phyloP scores from a whole-genome alignment of 2,329 filamentous ascomycete species.

The Calonectria hongkongensis region DNA sequence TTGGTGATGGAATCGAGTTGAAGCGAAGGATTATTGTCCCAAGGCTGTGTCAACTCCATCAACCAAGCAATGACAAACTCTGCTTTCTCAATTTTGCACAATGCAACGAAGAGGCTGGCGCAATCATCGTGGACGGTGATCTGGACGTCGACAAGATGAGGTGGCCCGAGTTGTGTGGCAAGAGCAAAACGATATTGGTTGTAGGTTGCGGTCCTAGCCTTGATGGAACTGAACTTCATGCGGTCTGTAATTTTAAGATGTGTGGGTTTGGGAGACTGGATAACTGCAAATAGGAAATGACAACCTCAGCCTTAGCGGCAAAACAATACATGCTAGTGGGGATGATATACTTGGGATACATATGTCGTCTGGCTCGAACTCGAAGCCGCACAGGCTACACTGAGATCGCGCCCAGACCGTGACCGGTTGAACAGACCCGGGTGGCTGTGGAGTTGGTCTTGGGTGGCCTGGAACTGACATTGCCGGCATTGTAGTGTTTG shows the following conservation, averaged over 20 bases:
- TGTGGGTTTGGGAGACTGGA: not conserved
- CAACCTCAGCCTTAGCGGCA: not conserved
- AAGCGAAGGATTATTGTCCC: not conserved
- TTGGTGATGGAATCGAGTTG: not conserved
- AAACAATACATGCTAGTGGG: not conserved
- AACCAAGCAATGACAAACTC: not conserved
- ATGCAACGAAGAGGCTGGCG: not conserved
- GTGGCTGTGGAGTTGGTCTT: no score
- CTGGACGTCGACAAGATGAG: not conserved
- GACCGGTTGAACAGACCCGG: no score
- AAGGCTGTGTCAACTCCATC: not conserved
- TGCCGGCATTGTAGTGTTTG: no score
- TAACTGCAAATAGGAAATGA: not conserved
- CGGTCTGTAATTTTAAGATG: not conserved
- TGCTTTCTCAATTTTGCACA: not conserved
- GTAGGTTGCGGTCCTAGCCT: not conserved
- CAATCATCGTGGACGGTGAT: not conserved
- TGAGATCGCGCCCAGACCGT: not conserved
- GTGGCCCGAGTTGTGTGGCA: not conserved
- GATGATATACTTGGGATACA: slow-evolving; percentile 1
- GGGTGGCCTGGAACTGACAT: no score
- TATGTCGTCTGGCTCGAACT: not conserved
- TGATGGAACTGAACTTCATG: not conserved
- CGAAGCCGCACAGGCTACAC: not conserved
- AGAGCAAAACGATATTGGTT: not conserved